A percentile compares a stretch with the other conserved stretches of the same genome.
phyloP scores from a whole-genome alignment of 371 early-diverging fungal genomes.

The Catenaria anguillulae region DNA sequence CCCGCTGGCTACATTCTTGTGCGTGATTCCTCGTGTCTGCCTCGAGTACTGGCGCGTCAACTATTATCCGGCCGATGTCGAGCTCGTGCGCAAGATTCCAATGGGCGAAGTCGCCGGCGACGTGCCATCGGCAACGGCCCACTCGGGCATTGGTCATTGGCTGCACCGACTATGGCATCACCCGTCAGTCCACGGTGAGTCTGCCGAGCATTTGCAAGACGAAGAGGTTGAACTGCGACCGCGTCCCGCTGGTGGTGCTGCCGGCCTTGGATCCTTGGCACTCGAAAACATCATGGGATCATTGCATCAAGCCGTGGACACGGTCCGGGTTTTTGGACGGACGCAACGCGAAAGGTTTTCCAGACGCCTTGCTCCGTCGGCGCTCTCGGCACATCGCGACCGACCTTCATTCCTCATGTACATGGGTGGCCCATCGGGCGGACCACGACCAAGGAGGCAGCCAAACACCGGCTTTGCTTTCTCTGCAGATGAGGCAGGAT shows the following conservation, averaged over 20 bases:
- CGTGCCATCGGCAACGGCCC: not conserved
- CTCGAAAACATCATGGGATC: not conserved
- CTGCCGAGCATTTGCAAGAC: not conserved
- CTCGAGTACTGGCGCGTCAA: not conserved
- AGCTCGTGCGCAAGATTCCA: not conserved
- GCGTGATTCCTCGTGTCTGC: not conserved
- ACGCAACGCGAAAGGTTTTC: not conserved
- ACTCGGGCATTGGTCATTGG: too few species aligned
- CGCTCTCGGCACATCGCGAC: not conserved
- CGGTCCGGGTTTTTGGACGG: not conserved
- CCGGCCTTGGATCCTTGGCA: not conserved
- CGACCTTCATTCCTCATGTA: not conserved
- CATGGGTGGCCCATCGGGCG: not conserved
- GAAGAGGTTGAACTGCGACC: conserved; percentile 1
- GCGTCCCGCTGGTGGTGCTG: not conserved
- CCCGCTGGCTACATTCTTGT: not conserved
- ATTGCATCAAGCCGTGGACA: not conserved
- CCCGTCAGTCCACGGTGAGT: not conserved
- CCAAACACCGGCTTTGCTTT: conserved; percentile 6
- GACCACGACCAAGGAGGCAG: not conserved
- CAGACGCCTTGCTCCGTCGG: not conserved
- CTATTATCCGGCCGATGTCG: conserved; percentile 1
- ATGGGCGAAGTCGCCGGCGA: not conserved
- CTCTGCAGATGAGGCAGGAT: conserved; percentile 3
- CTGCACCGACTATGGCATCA: not conserved